Evolutionary conservation across 352 stramenopile genomes (phyloP).

Genomic region (Globisporangium megalacanthum): DNA sequence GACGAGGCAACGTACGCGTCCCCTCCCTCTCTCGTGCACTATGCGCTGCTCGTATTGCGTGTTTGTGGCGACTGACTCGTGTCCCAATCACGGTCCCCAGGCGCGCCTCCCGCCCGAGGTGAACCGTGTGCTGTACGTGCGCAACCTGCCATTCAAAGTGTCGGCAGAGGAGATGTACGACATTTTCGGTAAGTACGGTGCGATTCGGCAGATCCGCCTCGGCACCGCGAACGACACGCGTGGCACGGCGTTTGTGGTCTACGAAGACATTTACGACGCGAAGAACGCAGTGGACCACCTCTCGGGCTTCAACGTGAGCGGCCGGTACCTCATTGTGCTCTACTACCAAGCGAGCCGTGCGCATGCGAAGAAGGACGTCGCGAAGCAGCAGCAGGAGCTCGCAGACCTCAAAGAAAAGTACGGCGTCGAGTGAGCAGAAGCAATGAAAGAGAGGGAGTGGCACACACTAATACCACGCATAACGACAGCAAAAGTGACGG

Average conservation of each 20-base stretch:
- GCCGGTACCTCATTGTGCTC: constrained; percentile 97
- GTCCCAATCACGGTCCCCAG: constrained; percentile 16
- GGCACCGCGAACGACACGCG: constrained; percentile 94
- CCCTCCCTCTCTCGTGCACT: not conserved
- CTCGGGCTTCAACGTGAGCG: constrained; percentile 98
- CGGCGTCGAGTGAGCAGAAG: constrained; percentile 53
- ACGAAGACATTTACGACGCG: constrained; percentile 99
- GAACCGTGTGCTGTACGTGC: constrained; percentile 96
- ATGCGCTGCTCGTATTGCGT: not conserved
- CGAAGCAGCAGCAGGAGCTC: constrained; percentile 77
- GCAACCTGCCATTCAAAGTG: constrained; percentile 99
- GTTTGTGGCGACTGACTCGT: not conserved
- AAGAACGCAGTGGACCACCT: constrained; percentile 99
- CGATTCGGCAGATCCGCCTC: constrained; percentile 96
- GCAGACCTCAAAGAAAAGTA: constrained; percentile 84
- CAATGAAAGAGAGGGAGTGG: not conserved
- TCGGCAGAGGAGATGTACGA: constrained; percentile 99
- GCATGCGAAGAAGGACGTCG: constrained; percentile 58
- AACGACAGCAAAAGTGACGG: not conserved
- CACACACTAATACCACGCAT: not conserved
- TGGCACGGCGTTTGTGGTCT: constrained; percentile 98
- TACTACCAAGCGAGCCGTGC: constrained; percentile 97
- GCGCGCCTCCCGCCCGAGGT: constrained; percentile 95
- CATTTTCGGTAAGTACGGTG: constrained; percentile 99
- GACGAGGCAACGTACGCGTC: constrained; percentile 52